Evolutionary conservation across 768 basidiomycete genomes (phyloP).

Genomic region (Panellus pusillus): DNA sequence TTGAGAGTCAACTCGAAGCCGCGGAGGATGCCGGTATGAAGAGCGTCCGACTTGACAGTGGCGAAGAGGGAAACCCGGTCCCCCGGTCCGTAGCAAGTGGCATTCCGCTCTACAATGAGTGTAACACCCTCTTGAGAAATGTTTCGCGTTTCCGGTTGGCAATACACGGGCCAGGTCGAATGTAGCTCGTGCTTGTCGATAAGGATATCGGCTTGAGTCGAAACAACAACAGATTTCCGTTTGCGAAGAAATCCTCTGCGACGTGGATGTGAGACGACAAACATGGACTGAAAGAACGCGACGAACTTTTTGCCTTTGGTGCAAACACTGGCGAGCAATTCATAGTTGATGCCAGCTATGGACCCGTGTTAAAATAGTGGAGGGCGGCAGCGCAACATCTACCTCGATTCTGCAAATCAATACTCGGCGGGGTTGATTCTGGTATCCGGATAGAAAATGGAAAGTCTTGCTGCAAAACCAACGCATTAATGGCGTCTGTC

Average conservation of each 20-base stretch:
- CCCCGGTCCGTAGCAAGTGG: constrained; percentile 84
- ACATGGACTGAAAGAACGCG: neutral
- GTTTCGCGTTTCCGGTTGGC: constrained; percentile 72
- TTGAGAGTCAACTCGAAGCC: constrained; percentile 81
- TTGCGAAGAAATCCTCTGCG: constrained; percentile 81
- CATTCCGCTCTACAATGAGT: constrained; percentile 71
- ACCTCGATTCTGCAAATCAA: constrained; percentile 79
- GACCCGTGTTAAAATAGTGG: neutral
- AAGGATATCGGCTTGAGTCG: constrained; percentile 68
- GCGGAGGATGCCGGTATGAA: constrained; percentile 70
- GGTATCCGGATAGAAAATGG: constrained; percentile 91
- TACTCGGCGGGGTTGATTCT: constrained; percentile 85
- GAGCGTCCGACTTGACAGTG: constrained; percentile 67
- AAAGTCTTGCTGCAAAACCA: constrained; percentile 68
- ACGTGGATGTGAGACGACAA: constrained; percentile 1
- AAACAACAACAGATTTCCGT: constrained; percentile 67
- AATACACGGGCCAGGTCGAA: constrained; percentile 90
- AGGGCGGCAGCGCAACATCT: constrained; percentile 17
- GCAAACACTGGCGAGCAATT: constrained; percentile 85
- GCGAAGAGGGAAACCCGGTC: constrained; percentile 76
- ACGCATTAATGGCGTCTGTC: constrained; percentile 1
- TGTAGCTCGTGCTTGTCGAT: constrained; percentile 95
- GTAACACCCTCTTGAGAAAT: constrained; percentile 66
- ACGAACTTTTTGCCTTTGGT: constrained; percentile 81
- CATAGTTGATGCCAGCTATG: constrained; percentile 83